Evolutionary conservation across 495 filamentous ascomycete genomes (phyloP), one percentile per base, ranked within the genome.

Genomic region (Cryomyces antarcticus): DNA sequence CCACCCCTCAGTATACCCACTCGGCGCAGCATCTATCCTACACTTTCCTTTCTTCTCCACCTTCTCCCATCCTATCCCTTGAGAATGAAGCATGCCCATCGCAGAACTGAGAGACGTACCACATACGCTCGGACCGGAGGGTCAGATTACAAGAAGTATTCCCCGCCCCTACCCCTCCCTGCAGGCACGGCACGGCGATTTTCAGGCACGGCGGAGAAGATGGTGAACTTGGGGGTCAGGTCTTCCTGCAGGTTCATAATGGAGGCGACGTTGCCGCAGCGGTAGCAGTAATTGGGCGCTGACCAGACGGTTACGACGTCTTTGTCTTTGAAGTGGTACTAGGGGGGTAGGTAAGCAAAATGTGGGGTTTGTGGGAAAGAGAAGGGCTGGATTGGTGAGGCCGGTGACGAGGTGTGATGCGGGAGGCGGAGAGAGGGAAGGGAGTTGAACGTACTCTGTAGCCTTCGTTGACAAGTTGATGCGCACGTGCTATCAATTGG

Each of bases 301-400:
- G 83, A 93, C 89, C 89, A 97, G 30, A 97, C 89, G 0, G 89
- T 97, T n/a, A 95, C 89, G 41, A 97, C 89, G 27, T 92, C 89
- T 55, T 93, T 88, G 55, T 94, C 78, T 41, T 74, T 62, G 62
- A 97, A 97, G 57, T 97, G 89, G 57, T 85, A 96, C 77, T 85
- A 43, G 0, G 41, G 10, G 31, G 5, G 36, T 24, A 24, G 17
- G 17, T 24, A 24, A 24, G 17, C 17, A 24, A 24, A 24, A 55
- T 49, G 10, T 46, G 24, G 11, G 31, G 27, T 13, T 36, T 28
- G 13, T 40, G 17, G 34, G 28, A 7, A 45, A 39, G 24, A 39
- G 38, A 43, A 47, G 44, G 40, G 34, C 10, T 7, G 11, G 39
- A 27, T 30, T 46, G 10, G 39, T 31, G 38, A 31, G 7, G 17